Conservation (phyloP, 257 asterid species). For the Thymus mandschuricus region DNA sequence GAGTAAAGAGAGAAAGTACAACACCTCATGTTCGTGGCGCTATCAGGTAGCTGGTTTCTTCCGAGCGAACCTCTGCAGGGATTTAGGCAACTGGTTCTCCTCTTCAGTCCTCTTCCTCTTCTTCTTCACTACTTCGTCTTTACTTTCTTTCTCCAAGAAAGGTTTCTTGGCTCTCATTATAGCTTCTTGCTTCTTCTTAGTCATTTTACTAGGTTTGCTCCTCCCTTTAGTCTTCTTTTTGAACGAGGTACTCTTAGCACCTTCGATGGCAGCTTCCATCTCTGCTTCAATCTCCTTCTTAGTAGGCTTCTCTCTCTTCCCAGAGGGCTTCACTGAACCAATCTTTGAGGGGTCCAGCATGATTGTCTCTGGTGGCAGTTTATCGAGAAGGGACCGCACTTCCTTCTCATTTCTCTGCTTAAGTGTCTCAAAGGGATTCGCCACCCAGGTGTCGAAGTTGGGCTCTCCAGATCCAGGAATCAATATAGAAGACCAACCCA, state of each 20-base stretch:
- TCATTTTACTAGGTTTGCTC: constrained; percentile 76
- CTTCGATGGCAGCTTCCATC: constrained; percentile 68
- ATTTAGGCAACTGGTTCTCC: constrained; percentile 58
- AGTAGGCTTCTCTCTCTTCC: constrained; percentile 55
- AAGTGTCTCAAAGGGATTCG: constrained; percentile 81
- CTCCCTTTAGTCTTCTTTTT: constrained; percentile 94
- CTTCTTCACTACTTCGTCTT: constrained; percentile 42
- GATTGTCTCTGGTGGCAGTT: constrained; percentile 93
- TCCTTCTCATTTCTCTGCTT: constrained; percentile 92
- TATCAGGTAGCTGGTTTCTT: constrained; percentile 47
- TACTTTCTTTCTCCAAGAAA: constrained; percentile 48
- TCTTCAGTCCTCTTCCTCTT: constrained; percentile 64
- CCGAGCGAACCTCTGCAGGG: constrained; percentile 66
- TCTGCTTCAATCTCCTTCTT: constrained; percentile 63
- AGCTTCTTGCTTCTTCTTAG: constrained; percentile 77
- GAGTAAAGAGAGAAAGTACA: not conserved
- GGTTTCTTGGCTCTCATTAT: constrained; percentile 67
- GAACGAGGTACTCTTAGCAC: constrained; percentile 48
- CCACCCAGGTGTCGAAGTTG: constrained; percentile 89
- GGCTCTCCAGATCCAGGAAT: constrained; percentile 93
- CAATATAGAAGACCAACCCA: constrained; percentile 83
- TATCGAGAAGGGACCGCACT: constrained; percentile 81
- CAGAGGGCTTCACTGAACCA: constrained; percentile 65
- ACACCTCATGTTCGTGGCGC: not conserved
- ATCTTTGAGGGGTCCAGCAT: constrained; percentile 94